Evolutionary conservation across 1,284 basidiomycete species (phyloP).

Genomic region (Phylloporus sp.): DNA sequence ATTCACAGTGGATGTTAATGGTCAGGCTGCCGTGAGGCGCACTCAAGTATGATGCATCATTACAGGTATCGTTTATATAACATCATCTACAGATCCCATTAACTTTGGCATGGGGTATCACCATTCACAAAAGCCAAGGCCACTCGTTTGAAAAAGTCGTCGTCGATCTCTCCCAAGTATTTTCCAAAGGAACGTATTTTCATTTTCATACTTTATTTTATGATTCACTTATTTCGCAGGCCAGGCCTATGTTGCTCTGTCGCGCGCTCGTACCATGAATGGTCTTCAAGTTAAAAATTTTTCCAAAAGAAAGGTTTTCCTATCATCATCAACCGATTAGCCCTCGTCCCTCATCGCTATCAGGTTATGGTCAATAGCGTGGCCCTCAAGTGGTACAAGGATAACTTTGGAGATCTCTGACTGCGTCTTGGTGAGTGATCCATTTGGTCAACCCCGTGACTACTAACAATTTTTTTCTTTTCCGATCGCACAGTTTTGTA

Average conservation of each 20-base stretch:
- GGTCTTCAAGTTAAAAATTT: slow-evolving; percentile 12
- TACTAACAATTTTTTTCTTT: too few relatives aligned
- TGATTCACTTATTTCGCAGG: not conserved
- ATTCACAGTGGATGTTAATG: not conserved
- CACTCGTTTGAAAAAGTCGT: slow-evolving; percentile 9
- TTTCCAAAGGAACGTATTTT: not conserved
- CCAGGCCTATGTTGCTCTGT: slow-evolving; percentile 1
- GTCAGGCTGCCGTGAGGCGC: not conserved
- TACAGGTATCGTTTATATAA: not conserved
- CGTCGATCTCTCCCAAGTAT: slow-evolving; percentile 1
- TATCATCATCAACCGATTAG: too few relatives aligned
- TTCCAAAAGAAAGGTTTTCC: not conserved
- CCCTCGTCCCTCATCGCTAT: too few relatives aligned
- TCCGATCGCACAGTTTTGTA: too few relatives aligned
- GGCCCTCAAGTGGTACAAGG: too few relatives aligned
- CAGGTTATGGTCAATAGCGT: too few relatives aligned
- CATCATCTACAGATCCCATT: slow-evolving; percentile 1
- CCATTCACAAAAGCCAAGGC: slow-evolving; percentile 15
- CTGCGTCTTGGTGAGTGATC: too few relatives aligned
- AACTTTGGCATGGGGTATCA: slow-evolving; percentile 5
- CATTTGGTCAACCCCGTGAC: too few relatives aligned
- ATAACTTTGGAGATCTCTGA: too few relatives aligned
- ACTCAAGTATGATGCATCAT: not conserved
- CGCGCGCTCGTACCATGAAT: not conserved
- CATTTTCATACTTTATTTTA: too few relatives aligned